These are phyloP conservation scores for Coniferiporia weirii DNA, from an alignment of 1,284 basidiomycete species.

Conservation along the genomic window DNA sequence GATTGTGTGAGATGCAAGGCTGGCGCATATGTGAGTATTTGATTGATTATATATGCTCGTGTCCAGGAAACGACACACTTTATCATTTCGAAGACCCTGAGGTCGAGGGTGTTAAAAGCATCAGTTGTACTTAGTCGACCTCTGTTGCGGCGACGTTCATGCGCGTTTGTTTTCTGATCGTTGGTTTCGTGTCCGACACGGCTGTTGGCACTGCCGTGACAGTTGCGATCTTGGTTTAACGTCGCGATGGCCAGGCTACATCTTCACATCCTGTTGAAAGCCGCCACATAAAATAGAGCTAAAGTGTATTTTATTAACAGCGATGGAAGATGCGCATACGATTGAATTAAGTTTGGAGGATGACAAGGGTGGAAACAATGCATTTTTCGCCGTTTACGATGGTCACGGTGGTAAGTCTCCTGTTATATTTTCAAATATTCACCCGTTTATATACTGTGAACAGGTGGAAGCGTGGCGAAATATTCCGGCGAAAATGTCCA, in stretches of 20 bases:
- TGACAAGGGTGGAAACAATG: constrained; percentile 42
- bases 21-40: constrained; percentile 89
- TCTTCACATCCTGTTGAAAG: no score
- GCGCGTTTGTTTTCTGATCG: no score
- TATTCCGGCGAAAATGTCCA: constrained; percentile 91
- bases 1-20: constrained; percentile 97
- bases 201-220: no score
- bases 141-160: no score
- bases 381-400: constrained; percentile 97
- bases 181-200: no score
- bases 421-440: constrained; percentile 13
- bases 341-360: constrained; percentile 66
- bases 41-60: constrained; percentile 4
- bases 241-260: neutral
- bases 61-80: neutral
- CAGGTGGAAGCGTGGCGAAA: constrained; percentile 85
- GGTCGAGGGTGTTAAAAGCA: neutral
- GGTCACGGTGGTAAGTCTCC: constrained; percentile 89
- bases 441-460: neutral
- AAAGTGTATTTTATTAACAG: constrained; percentile 37
- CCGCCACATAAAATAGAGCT: constrained; percentile 1
- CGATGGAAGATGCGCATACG: constrained; percentile 99
- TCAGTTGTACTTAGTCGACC: no score
- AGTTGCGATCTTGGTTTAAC: no score
- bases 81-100: neutral